Base-by-base conservation (phyloP, 2,329 filamentous ascomycete genomes). In the Pseudocercospora fijiensis region DNA sequence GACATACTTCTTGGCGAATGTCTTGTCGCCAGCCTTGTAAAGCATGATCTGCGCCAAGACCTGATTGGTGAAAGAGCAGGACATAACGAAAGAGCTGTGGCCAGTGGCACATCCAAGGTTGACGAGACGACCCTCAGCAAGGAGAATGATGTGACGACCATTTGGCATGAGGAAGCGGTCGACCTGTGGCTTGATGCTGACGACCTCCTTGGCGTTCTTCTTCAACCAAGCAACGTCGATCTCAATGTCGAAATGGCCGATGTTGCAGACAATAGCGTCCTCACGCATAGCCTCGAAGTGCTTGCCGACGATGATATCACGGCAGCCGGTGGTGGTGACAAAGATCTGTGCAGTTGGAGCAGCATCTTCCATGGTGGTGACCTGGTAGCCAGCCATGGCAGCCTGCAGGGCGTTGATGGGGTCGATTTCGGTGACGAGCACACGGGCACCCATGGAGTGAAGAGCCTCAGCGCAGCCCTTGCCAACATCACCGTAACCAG, bases 1-100 rank as follows among this genome's bases (percentile, higher is more conserved):
- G 75, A 93, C 83, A 84, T 97, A 96, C 87, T 97, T 97, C 83
- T 91, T 84, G 82, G 89, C 87, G 80, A 96, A 99, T 63, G 84
- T 89, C 78, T 86, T 86, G 79, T 98, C 93, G 75, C 89, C 85
- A 76, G 88, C 89, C 90, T 98, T 98, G 90, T 83, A 99, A 77
- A 99, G 85, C 85, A 96, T 90, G 84, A 99, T 98, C 86, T 99
- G 95, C 73, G 95, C 95, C 80, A 99, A 91, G 76, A 98, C 95
- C 87, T 99, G 95, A 90, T 99, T 99, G 87, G 93, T 96, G 90
- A 99, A 99, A 70, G 94, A 98, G 90, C 95, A 99, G 75, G 93
- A 97, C 95, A 99, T 98, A 86, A 99, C 95, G 82, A 99, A 99
- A 59, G 94, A 98, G 73, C 93, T 96, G 90, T 99, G 95, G 73